A percentile compares a stretch with the other conserved stretches of the same genome.
These are phyloP conservation scores for Chrysosporium queenslandicum DNA, from an alignment of 2,329 filamentous ascomycete species.

Conservation along the genomic window DNA sequence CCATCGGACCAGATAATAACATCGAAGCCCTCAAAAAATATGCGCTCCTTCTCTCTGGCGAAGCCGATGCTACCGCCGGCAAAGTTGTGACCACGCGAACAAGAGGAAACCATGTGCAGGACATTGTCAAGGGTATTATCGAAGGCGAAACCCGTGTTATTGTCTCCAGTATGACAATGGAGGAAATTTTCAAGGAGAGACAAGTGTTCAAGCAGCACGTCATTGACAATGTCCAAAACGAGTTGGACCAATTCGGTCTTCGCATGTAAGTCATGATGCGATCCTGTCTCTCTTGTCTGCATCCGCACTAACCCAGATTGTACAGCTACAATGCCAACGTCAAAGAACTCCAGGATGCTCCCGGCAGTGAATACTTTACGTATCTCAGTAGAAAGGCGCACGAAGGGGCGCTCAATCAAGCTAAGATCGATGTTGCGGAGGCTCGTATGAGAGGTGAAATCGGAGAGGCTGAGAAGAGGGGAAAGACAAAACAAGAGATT, in stretches of 20 bases:
- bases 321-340: slow-evolving; percentile 61
- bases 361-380: slow-evolving; percentile 71
- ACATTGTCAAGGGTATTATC: slow-evolving; percentile 82
- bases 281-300: not conserved
- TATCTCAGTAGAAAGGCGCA: slow-evolving; percentile 74
- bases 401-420: slow-evolving; percentile 74
- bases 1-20: slow-evolving; percentile 69
- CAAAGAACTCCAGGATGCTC: slow-evolving; percentile 77
- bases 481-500: slow-evolving; percentile 73
- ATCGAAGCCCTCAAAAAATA: slow-evolving; percentile 65
- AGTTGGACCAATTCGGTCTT: slow-evolving; percentile 71
- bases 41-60: slow-evolving; percentile 63
- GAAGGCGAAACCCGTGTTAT: slow-evolving; percentile 78
- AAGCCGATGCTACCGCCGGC: slow-evolving; percentile 35
- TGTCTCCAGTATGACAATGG: slow-evolving; percentile 84
- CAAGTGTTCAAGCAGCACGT: slow-evolving; percentile 68
- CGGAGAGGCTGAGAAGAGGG: slow-evolving; percentile 62
- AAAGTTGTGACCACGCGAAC: slow-evolving; percentile 32
- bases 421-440: slow-evolving; percentile 52
- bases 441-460: slow-evolving; percentile 52
- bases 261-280: slow-evolving; percentile 46
- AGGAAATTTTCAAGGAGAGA: slow-evolving; percentile 72
- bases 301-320: slow-evolving; percentile 27
- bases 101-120: slow-evolving; percentile 57
- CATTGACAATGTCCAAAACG: slow-evolving; percentile 64